Conservation (phyloP, 495 filamentous ascomycete species). For the Aspergillus funiculosus region DNA sequence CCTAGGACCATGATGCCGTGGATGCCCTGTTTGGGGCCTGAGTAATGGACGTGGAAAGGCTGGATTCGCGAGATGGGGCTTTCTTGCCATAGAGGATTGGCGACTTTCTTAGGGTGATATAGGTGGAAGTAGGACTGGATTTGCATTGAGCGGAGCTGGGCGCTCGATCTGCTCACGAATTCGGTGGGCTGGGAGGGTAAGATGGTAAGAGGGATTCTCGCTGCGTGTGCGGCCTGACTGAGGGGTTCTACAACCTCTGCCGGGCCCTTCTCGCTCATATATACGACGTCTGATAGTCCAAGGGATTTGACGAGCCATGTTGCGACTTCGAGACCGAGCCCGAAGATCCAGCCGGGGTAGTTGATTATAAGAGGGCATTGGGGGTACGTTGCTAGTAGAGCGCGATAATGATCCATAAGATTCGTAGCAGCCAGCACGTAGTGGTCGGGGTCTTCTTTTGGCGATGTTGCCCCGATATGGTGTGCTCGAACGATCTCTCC, state of each 20-base stretch:
- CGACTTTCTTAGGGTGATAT: slow-evolving; percentile 29
- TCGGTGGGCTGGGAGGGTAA: slow-evolving; percentile 56
- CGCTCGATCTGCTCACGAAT: slow-evolving; percentile 56
- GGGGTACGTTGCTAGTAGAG: slow-evolving; percentile 34
- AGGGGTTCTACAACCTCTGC: slow-evolving; percentile 58
- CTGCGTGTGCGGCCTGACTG: slow-evolving; percentile 28
- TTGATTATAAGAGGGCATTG: slow-evolving; percentile 68
- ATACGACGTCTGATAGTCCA: slow-evolving; percentile 56
- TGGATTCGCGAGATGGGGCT: slow-evolving; percentile 41
- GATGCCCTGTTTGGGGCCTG: slow-evolving; percentile 46
- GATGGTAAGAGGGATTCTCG: slow-evolving; percentile 34
- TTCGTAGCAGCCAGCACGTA: slow-evolving; percentile 64
- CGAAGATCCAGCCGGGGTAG: slow-evolving; percentile 77
- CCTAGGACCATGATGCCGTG: slow-evolving; percentile 49
- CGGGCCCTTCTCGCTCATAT: slow-evolving; percentile 68
- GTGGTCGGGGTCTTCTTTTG: slow-evolving; percentile 63
- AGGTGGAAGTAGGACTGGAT: slow-evolving; percentile 73
- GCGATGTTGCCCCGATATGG: slow-evolving; percentile 63
- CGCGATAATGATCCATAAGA: slow-evolving; percentile 59
- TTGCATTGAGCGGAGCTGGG: slow-evolving; percentile 71
- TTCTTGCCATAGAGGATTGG: slow-evolving; percentile 41
- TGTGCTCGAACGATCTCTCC: slow-evolving; percentile 57
- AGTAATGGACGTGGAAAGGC: slow-evolving; percentile 54
- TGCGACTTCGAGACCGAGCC: slow-evolving; percentile 65
- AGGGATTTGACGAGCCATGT: slow-evolving; percentile 52